These are phyloP conservation scores for Penicillium sp. DNA, from an alignment of 2,329 filamentous ascomycete genomes.

Conservation along the genomic window DNA sequence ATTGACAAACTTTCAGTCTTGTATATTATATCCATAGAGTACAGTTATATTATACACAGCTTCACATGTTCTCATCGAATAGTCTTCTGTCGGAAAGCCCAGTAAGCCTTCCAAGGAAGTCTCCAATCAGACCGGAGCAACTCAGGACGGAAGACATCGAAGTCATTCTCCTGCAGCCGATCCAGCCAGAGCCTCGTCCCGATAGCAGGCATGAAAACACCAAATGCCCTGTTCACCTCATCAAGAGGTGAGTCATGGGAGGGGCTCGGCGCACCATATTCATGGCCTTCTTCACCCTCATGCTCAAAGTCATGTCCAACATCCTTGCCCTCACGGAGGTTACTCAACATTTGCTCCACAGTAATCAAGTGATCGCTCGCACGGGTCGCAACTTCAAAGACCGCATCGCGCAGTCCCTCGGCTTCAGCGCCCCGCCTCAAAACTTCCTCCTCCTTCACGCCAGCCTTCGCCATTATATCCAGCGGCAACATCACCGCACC, in stretches of 20 bases:
- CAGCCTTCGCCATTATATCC: constrained; percentile 81
- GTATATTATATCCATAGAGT: constrained; percentile 3
- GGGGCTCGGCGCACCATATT: constrained; percentile 48
- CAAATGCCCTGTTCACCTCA: constrained; percentile 69
- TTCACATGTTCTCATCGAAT: constrained; percentile 38
- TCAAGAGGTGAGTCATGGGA: constrained; percentile 36
- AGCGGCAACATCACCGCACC: constrained; percentile 77
- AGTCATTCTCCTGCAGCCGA: constrained; percentile 74
- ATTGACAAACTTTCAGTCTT: background rate
- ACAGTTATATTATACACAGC: constrained; percentile 18
- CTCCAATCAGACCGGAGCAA: constrained; percentile 73
- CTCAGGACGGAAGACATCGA: constrained; percentile 71
- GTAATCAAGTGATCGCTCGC: constrained; percentile 96
- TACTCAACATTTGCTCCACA: constrained; percentile 84
- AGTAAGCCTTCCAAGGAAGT: constrained; percentile 75
- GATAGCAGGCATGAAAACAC: constrained; percentile 76
- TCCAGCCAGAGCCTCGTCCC: constrained; percentile 76
- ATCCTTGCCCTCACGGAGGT: constrained; percentile 69
- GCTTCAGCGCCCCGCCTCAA: constrained; percentile 78
- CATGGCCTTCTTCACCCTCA: constrained; percentile 69
- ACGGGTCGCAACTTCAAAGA: constrained; percentile 88
- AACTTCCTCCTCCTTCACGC: constrained; percentile 84
- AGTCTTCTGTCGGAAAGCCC: constrained; percentile 56
- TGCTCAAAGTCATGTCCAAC: constrained; percentile 89
- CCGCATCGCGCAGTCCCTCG: constrained; percentile 77